Base-by-base conservation (phyloP, 768 basidiomycete genomes). In the Leccinum ochraceum region DNA sequence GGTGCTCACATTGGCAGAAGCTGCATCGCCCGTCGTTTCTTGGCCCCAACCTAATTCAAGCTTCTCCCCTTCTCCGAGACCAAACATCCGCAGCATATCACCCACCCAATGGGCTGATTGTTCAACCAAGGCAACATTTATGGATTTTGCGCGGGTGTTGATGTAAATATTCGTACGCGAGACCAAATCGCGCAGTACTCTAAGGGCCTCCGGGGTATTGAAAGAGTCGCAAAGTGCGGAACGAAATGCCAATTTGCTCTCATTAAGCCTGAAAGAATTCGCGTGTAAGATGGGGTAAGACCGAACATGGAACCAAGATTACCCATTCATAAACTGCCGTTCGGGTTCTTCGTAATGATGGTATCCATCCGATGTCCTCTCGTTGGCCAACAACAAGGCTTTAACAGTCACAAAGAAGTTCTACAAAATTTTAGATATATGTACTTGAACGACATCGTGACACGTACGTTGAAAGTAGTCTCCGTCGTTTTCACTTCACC, bases 221-320 rank as follows among this genome's bases (percentile, higher is more conserved):
- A 98, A 97, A 0, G 95, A 98, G 74, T 99, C 96, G 75, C 91
- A 95, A 52, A 99, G 86, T 0, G 95, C 92, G 13, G 77, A 80
- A 56, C 93, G 87, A 82, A 99, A 96, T 8, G 83, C 80, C 46
- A 81, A 66, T 72, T 95, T 95, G 52, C 87, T 85, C 56, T 85
- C 78, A 64, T 90, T 81, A 37, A 95, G 79, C 66, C 94, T 97
- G 67, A 52, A 53, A 63, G 48, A 46, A 54, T 4, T 26, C 48
- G 8, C n/a, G 44, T 34, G 48, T 62, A 60, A 65, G 65, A 51
- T 56, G 49, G 63, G 61, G 60, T 26, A 26, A 58, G 16, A 20
- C 22, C 62, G 50, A 34, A 53, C 9, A 26, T 14, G 16, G 56
- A 20, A 46, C 6, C 26, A 37, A 32, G 67, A 78, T 66, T 74